Evolutionary conservation across 805 yeast species (phyloP), one percentile per base, ranked within the genome.

Genomic region (Candida gorgasii): DNA sequence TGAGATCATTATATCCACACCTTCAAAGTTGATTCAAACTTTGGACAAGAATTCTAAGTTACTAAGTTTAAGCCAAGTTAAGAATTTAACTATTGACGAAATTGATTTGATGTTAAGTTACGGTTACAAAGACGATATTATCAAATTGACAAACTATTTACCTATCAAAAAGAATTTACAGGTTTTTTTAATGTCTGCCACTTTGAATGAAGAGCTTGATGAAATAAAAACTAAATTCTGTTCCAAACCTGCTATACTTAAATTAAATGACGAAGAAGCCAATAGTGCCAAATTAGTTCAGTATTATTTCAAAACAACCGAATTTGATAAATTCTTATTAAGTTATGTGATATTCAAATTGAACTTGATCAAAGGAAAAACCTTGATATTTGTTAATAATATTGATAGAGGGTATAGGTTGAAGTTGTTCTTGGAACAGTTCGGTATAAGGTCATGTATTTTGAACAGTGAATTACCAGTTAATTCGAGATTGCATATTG

Each of bases 181-280:
- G 67, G 83, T 93, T 2, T 93, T 89, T 65, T 69, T 93, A 52
- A 93, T 93, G 98, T 86, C 96, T 64, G 99, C 99, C 2, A 93
- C 99, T 3, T 69, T 93, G 45, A 86, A 82, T 57, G 95, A 88
- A 33, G 97, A 92, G 48, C 79, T 92, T 49, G 80, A 86, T 46
- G 79, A 76, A 35, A 66, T 93, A 53, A 92, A 92, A 63, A 63
- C 69, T 39, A 78, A 78, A 55, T 90, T 86, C 63, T 92, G 97
- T 64, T 80, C 88, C 43, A 75, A 72, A 45, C 95, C 96, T 1
- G 96, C 95, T 1, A 77, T 87, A 17, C 69, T 93, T 50, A 86
- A 83, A 55, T 73, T 92, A 28, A 83, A 85, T 52, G 93, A 87
- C 53, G 78, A 76, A 40, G 70, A 76, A 15, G 75, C 69, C 33